Conservation (phyloP, 352 stramenopile species). For the Pythium periplocum region DNA sequence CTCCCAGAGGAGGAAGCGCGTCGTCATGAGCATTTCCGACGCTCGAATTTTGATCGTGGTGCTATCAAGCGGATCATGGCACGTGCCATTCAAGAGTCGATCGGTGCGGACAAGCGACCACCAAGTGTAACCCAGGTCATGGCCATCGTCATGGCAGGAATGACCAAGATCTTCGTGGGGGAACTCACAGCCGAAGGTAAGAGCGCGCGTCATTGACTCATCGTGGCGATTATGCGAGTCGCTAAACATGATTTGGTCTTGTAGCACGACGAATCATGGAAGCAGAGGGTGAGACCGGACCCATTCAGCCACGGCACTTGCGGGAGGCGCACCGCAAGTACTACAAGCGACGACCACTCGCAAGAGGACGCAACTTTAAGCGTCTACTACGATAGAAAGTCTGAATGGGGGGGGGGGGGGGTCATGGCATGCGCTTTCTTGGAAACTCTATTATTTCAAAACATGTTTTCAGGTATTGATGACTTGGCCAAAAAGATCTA, state of each 20-base stretch:
- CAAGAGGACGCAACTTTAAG: conserved; percentile 49
- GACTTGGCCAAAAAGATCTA: conserved; percentile 5
- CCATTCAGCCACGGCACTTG: conserved; percentile 69
- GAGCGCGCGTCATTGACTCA: background rate
- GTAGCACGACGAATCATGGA: conserved; percentile 79
- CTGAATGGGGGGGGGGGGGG: no score
- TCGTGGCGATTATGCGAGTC: no score
- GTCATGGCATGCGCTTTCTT: no score
- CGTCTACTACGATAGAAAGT: conserved; percentile 38
- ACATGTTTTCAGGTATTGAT: no score
- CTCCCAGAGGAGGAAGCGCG: conserved; percentile 56
- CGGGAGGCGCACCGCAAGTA: conserved; percentile 80
- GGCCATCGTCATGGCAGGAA: conserved; percentile 85
- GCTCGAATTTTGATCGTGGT: conserved; percentile 78
- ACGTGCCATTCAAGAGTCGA: conserved; percentile 67
- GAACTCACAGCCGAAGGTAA: conserved; percentile 74
- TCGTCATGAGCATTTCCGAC: conserved; percentile 78
- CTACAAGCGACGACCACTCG: conserved; percentile 69
- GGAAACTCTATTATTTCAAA: no score
- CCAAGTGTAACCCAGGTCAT: conserved; percentile 79
- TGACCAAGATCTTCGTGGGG: conserved; percentile 81
- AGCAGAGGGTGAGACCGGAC: conserved; percentile 63
- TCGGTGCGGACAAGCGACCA: conserved; percentile 37
- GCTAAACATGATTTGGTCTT: conserved; percentile 1
- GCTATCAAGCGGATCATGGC: conserved; percentile 83